Percentiles rank a stretch among this genome's conserved stretches.
Conservation (phyloP, 192 early-diverging fungal genomes). For the Backusella psychrophila region DNA sequence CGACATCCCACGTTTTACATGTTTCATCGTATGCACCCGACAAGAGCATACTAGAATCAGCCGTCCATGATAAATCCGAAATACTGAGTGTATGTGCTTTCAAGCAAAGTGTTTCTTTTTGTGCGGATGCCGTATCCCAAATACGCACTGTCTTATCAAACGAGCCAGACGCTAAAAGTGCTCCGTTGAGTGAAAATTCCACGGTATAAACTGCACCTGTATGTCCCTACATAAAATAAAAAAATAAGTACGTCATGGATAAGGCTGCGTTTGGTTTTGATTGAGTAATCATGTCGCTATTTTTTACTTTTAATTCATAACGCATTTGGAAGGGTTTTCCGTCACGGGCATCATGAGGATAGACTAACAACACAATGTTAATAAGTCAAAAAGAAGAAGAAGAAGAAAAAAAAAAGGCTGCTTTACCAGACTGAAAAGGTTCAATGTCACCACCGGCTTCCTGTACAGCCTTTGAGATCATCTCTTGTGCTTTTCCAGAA, state of each 20-base stretch:
- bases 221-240: constrained; percentile 66
- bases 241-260: neutral
- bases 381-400: neutral
- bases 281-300: no score
- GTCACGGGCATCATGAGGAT: constrained; percentile 42
- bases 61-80: constrained; percentile 76
- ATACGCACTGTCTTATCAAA: constrained; percentile 93
- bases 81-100: constrained; percentile 77
- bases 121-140: constrained; percentile 71
- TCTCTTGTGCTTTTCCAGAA: constrained; percentile 29
- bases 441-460: constrained; percentile 29
- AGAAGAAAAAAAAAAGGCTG: neutral
- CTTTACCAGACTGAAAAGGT: constrained; percentile 16
- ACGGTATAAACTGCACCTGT: constrained; percentile 88
- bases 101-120: constrained; percentile 72
- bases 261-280: no score
- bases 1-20: constrained; percentile 79
- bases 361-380: neutral
- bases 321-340: constrained; percentile 59
- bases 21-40: constrained; percentile 81
- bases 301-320: constrained; percentile 49
- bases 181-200: constrained; percentile 82
- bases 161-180: constrained; percentile 83
- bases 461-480: constrained; percentile 32
- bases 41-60: constrained; percentile 62